These are phyloP conservation scores for Fragilaria radians DNA, from an alignment of 108 stramenopile species.

Conservation along the genomic window DNA sequence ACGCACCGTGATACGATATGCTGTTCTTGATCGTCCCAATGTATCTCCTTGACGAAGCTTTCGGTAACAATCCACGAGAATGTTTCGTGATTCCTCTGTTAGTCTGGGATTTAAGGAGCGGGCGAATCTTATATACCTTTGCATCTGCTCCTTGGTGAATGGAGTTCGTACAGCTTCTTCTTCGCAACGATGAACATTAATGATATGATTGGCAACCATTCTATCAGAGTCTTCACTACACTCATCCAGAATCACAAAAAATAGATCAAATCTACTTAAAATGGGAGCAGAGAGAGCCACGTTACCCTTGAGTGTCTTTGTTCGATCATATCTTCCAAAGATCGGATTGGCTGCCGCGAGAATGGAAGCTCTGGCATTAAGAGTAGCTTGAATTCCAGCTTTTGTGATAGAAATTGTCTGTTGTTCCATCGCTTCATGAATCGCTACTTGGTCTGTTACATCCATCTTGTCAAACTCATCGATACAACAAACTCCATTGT, in stretches of 20 bases:
- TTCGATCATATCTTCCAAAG: conserved; percentile 96
- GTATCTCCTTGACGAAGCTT: conserved; percentile 93
- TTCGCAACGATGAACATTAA: conserved; percentile 85
- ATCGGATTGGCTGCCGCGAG: conserved; percentile 99
- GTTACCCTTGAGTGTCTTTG: conserved; percentile 95
- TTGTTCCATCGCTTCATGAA: conserved; percentile 99
- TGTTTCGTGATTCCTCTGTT: conserved; percentile 70
- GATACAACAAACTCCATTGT: conserved; percentile 99
- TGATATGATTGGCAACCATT: conserved; percentile 92
- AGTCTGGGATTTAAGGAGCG: conserved; percentile 85
- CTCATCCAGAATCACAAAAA: conserved; percentile 98
- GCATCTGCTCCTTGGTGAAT: conserved; percentile 83
- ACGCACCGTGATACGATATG: conserved; percentile 98
- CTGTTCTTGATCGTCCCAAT: conserved; percentile 86
- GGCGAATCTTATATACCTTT: conserved; percentile 95
- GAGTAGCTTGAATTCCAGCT: conserved; percentile 98
- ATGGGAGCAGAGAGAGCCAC: conserved; percentile 95
- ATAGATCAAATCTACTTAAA: conserved; percentile 97
- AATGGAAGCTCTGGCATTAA: conserved; percentile 97
- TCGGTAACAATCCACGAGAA: conserved; percentile 96
- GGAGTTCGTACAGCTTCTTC: conserved; percentile 65
- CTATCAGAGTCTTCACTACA: conserved; percentile 91
- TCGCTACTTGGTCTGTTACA: conserved; percentile 92
- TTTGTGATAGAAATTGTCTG: conserved; percentile 99
- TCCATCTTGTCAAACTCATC: conserved; percentile 99